These are phyloP conservation scores for Oryza brachyantha DNA, from an alignment of 176 grass and related monocot species.

Conservation along the genomic window DNA sequence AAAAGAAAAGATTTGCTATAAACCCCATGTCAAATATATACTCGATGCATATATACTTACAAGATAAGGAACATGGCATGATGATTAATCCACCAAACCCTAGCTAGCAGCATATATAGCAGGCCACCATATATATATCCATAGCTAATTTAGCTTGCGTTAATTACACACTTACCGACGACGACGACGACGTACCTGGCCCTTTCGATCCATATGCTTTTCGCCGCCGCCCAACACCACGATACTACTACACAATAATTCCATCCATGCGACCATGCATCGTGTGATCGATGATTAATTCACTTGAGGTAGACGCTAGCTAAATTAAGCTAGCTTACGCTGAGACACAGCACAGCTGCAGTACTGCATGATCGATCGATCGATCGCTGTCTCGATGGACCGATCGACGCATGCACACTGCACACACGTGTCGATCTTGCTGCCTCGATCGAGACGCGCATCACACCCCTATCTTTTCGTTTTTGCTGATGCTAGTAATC, in stretches of 20 bases:
- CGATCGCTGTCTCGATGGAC: not conserved
- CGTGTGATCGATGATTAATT: not conserved
- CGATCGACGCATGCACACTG: not conserved
- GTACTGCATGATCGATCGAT: not conserved
- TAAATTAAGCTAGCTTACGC: too few species aligned
- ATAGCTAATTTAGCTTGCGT: not conserved
- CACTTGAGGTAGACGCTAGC: not conserved
- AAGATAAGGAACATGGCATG: constrained; percentile 1
- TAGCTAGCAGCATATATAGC: not conserved
- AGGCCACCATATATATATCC: too few species aligned
- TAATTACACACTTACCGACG: not conserved
- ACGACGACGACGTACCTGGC: not conserved
- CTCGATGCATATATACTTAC: not conserved
- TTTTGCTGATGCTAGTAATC: too few species aligned
- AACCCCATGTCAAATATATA: not conserved
- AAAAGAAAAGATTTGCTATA: too few species aligned
- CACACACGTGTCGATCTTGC: not conserved
- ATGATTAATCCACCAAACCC: constrained; percentile 11
- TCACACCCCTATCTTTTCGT: too few species aligned
- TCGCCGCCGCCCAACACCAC: too few species aligned
- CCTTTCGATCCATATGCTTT: not conserved
- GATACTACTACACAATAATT: not conserved
- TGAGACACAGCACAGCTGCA: not conserved
- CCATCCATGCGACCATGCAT: not conserved
- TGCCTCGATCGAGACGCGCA: too few species aligned